phyloP scores from a whole-genome alignment of 345 rosid genomes.

The Lagerstroemia speciosa region DNA sequence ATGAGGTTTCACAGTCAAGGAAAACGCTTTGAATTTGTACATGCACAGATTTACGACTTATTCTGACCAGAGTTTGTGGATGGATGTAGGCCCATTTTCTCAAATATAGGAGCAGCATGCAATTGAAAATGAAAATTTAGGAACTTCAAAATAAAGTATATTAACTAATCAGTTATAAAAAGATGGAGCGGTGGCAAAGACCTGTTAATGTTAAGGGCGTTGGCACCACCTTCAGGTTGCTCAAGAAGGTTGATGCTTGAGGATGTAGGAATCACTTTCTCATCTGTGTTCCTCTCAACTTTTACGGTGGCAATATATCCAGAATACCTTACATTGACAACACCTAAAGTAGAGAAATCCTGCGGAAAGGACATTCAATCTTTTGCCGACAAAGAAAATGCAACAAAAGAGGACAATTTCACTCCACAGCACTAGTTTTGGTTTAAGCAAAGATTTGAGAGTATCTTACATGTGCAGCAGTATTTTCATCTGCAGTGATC shows the following conservation, averaged over 20 bases:
- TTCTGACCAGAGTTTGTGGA: background rate
- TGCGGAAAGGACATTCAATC: slow-evolving; percentile 26
- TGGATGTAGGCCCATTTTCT: background rate
- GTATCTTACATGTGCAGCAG: slow-evolving; percentile 82
- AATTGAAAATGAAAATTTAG: slow-evolving; percentile 1
- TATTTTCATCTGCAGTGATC: slow-evolving; percentile 92
- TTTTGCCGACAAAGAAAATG: background rate
- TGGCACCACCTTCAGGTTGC: slow-evolving; percentile 97
- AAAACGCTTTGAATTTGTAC: background rate
- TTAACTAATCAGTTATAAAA: background rate
- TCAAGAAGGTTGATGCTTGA: slow-evolving; percentile 64
- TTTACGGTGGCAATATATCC: slow-evolving; percentile 79
- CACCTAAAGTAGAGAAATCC: slow-evolving; percentile 79
- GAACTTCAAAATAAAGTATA: background rate
- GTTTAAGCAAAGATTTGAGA: slow-evolving; percentile 14
- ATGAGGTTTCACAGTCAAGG: background rate
- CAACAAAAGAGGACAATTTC: background rate
- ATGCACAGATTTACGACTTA: background rate
- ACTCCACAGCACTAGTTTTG: background rate
- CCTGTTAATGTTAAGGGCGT: slow-evolving; percentile 96
- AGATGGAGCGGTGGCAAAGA: slow-evolving; percentile 10
- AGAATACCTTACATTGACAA: slow-evolving; percentile 69
- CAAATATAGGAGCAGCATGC: background rate
- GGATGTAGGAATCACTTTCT: slow-evolving; percentile 35
- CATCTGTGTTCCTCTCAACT: slow-evolving; percentile 47